phyloP scores from a whole-genome alignment of 192 early-diverging fungal genomes.

The Podila epicladia region DNA sequence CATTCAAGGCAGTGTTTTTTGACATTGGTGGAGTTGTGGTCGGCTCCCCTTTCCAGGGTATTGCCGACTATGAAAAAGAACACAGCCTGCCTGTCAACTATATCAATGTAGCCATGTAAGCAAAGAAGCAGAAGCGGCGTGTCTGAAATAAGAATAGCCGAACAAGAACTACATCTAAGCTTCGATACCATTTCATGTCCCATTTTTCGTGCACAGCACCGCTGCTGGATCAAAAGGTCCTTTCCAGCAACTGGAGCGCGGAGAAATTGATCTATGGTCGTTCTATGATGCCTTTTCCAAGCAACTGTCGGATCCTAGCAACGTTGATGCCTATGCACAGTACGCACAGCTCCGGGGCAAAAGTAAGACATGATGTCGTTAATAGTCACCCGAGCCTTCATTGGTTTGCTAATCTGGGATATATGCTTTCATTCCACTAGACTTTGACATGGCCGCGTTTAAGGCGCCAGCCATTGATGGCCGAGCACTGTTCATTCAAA shows the following conservation, averaged over 20 bases:
- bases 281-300: constrained; percentile 69
- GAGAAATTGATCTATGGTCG: constrained; percentile 63
- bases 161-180: too few relatives aligned
- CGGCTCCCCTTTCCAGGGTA: constrained; percentile 81
- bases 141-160: background rate
- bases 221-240: constrained; percentile 15
- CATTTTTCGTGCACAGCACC: constrained; percentile 10
- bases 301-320: constrained; percentile 64
- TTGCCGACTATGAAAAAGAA: constrained; percentile 71
- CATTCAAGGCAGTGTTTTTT: constrained; percentile 80
- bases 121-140: too few relatives aligned
- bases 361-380: constrained; percentile 11
- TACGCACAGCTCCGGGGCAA: constrained; percentile 43
- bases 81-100: constrained; percentile 80
- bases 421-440: background rate
- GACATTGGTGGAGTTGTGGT: constrained; percentile 90
- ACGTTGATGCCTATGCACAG: constrained; percentile 57
- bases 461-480: constrained; percentile 59
- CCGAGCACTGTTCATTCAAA: constrained; percentile 63
- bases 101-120: constrained; percentile 82
- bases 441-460: constrained; percentile 22
- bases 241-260: constrained; percentile 64
- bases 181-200: too few relatives aligned
- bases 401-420: too few relatives aligned
- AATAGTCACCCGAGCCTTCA: background rate